phyloP scores from a whole-genome alignment of 106 monocot species.

The Amphibolis antarctica region DNA sequence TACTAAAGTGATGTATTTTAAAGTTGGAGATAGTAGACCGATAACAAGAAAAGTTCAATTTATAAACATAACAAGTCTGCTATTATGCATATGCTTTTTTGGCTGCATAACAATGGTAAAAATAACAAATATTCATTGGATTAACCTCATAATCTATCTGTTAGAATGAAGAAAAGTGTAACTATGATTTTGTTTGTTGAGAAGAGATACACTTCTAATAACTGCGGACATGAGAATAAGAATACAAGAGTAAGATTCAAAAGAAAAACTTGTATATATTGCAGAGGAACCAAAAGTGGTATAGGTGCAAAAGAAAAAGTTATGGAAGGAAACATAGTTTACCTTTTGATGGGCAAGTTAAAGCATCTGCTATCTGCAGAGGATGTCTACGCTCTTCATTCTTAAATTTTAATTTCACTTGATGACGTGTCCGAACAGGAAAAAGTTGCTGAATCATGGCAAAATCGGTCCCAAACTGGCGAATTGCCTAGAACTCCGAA shows the following conservation, averaged over 20 bases:
- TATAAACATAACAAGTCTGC: too few species aligned
- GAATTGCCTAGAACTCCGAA: constrained; percentile 39
- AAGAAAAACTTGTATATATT: neutral
- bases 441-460: constrained; percentile 72
- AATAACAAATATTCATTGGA: too few species aligned
- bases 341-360: constrained; percentile 50
- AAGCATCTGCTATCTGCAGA: constrained; percentile 49
- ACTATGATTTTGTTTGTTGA: neutral
- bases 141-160: too few species aligned
- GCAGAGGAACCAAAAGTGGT: too few species aligned
- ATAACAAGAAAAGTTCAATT: too few species aligned
- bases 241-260: neutral
- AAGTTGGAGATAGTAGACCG: too few species aligned
- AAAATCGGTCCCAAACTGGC: constrained; percentile 86
- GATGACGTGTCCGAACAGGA: constrained; percentile 52
- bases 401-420: constrained; percentile 79
- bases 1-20: too few species aligned
- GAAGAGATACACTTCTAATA: neutral
- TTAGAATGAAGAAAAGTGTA: too few species aligned
- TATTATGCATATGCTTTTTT: too few species aligned
- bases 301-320: too few species aligned
- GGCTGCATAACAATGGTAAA: too few species aligned
- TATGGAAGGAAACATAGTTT: neutral
- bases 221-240: neutral
- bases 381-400: constrained; percentile 67